Evolutionary conservation across 345 rosid genomes (phyloP), one percentile per base, ranked within the genome.

Genomic region (Hirschfeldia incana): DNA sequence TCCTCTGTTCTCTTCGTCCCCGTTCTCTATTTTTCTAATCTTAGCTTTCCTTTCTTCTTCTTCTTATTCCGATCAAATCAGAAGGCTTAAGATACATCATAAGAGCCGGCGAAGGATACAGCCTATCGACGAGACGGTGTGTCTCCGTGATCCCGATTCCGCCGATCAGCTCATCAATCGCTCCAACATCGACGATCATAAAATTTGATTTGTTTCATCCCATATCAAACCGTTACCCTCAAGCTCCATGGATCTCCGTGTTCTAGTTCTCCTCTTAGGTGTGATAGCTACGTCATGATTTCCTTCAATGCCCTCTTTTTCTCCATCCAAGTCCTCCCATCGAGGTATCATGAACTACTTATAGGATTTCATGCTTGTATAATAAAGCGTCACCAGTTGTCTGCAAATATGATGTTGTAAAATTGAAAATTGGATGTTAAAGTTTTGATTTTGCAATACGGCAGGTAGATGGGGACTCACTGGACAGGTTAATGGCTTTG

Each of bases 381-480:
- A 46, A 46, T 46, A 46, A 46, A 12, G 16, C 55, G 57, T 44
- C 51, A 44, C 57, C 57, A 49, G n/a, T 49, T n/a, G 57, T n/a
- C n/a, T n/a, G n/a, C 12, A 49, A n/a, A 29, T 29, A 29, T 29
- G 30, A 29, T 29, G 30, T 49, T 4, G 57, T 8, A 49, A 49
- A 49, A 4, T 13, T 49, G 1, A 1, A 49, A 49, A 49, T 49
- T 49, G 57, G 57, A 49, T 13, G 0, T 49, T n/a, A 49, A 49
- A 49, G 57, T 49, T 49, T n/a, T 5, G 57, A n/a, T 49, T 49
- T 49, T 49, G 13, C 55, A 0, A 49, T 49, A 13, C 13, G 57
- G 17, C 57, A 94, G 98, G 87, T 86, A 72, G 82, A 89, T 82
- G 97, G 94, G 39, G 84, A 87, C 83, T 85, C 87, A 73, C 84